Evolutionary conservation across 1,139 yeast species (phyloP).

Genomic region (Saccharomyces hybrid): DNA sequence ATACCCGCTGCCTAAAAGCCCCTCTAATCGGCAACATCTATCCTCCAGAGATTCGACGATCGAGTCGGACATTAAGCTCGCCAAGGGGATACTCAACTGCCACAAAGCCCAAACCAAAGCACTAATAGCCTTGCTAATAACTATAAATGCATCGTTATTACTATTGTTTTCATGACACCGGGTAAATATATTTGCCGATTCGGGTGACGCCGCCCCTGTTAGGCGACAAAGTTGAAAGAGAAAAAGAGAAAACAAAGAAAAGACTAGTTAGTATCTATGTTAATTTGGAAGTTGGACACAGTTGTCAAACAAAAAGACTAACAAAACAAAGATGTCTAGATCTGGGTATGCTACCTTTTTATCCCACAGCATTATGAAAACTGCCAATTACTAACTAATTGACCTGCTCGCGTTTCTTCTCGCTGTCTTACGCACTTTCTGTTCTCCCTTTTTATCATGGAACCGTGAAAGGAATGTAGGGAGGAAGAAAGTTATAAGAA

Average conservation of each 20-base stretch:
- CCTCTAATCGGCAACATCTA: neutral
- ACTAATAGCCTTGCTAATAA: neutral
- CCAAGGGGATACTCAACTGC: neutral
- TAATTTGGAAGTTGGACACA: neutral
- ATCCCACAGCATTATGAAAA: neutral
- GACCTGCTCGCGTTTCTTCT: neutral
- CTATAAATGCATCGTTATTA: neutral
- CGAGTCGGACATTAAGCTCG: neutral
- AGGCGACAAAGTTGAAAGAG: neutral
- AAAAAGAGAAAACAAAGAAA: neutral
- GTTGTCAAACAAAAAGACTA: neutral
- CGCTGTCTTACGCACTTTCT: conserved; percentile 3
- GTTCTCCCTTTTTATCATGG: neutral
- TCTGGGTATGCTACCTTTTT: conserved; percentile 28
- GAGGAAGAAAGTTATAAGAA: neutral
- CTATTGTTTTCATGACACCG: neutral
- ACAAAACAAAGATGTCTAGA: conserved; percentile 24
- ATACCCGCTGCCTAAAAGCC: neutral
- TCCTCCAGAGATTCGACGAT: neutral
- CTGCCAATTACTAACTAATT: neutral
- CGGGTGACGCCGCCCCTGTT: neutral
- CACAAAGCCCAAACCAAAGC: neutral
- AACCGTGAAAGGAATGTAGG: neutral
- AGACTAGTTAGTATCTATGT: neutral
- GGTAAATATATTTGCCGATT: neutral